Conservation (phyloP, 2,329 filamentous ascomycete species). For the Aspergillus transmontanensis region DNA sequence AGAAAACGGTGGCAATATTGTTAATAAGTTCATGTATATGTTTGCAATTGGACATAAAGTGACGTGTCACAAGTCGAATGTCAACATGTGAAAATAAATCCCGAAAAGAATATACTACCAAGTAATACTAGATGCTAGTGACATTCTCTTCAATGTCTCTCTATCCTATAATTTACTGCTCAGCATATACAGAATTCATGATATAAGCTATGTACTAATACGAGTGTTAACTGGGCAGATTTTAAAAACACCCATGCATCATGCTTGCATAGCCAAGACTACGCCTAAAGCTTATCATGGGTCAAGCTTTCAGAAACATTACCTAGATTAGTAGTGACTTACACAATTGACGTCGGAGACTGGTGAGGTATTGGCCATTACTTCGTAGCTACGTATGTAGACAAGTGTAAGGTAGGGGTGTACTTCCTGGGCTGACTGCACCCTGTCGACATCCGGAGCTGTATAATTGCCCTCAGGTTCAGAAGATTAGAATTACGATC, state of each 20-base stretch:
- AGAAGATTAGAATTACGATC: background rate
- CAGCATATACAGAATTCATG: background rate
- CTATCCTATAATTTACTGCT: background rate
- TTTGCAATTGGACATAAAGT: background rate
- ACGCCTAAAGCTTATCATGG: background rate
- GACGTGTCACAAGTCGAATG: background rate
- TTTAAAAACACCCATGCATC: background rate
- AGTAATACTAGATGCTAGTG: background rate
- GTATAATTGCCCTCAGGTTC: background rate
- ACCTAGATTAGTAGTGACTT: background rate
- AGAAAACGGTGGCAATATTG: background rate
- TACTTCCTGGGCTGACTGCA: background rate
- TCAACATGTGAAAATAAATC: background rate
- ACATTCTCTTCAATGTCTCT: background rate
- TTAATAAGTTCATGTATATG: background rate
- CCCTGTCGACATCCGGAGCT: background rate
- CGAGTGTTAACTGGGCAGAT: background rate
- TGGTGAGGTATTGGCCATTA: background rate
- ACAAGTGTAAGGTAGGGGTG: background rate
- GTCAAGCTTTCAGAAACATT: background rate
- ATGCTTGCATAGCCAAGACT: background rate
- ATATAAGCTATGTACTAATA: background rate
- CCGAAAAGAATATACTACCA: background rate
- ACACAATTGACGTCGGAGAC: background rate
- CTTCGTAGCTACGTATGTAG: background rate